Evolutionary conservation across 805 yeast species (phyloP), one percentile per base, ranked within the genome.

Genomic region (Yarrowia divulgata): DNA sequence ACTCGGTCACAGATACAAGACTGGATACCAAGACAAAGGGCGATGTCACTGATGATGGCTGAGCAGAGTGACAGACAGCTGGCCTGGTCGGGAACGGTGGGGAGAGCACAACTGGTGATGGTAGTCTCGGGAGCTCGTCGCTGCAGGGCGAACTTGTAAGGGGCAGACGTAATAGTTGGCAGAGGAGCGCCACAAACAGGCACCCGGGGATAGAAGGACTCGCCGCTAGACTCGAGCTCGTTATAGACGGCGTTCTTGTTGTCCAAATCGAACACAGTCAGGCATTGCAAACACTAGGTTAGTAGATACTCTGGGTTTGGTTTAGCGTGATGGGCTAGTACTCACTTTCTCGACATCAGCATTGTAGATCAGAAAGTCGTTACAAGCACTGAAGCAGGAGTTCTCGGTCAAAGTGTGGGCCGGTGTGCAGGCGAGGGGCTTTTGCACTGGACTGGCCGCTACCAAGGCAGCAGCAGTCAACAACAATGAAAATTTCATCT

Each of bases 221-320:
- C 3, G 6, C 12, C 63, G 10, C 46, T 12, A 12, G 46, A 8
- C n/a, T 40, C 63, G 1, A 57, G 63, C 29, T 57, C 37, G 63
- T 57, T 57, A 48, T 57, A 57, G 32, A 57, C 63, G 19, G 48
- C 63, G 32, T 57, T 40, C 10, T 57, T 57, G 63, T 40, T 57
- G 37, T 57, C 63, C 12, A 57, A 48, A 16, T 29, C 2, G 37
- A 57, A 57, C 19, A 57, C 46, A 6, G 63, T 57, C 39, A 57
- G 48, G n/a, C 63, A 57, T 57, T 57, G 63, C 16, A 57, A 35
- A 8, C 63, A 57, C 63, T 57, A 10, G 18, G 62, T 55, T 55
- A 55, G 46, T 40, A 18, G 8, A 3, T 23, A 23, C 29, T 2
- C 29, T 23, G 3, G 3, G 29, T 23, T 23, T 23, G 29, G 29